These are phyloP conservation scores for Fraxinus sp. DNA, from an alignment of 305 asterid genomes.

Conservation along the genomic window DNA sequence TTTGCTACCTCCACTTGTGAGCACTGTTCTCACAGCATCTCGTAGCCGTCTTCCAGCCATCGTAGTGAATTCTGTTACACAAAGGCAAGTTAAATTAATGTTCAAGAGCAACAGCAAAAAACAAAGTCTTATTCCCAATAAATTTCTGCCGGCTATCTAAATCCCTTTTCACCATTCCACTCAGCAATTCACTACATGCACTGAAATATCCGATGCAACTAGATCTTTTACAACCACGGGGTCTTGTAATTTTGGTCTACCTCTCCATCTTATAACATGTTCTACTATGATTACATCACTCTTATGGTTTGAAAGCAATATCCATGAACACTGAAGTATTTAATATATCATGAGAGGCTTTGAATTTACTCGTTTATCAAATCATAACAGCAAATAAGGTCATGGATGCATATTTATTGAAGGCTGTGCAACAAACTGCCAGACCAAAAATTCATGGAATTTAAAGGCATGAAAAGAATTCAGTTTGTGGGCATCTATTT, in stretches of 20 bases:
- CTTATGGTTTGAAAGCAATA: background rate
- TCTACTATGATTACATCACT: background rate
- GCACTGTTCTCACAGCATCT: slow-evolving; percentile 70
- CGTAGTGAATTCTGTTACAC: slow-evolving; percentile 76
- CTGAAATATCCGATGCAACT: background rate
- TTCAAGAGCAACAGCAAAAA: background rate
- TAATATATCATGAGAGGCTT: background rate
- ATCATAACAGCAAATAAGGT: background rate
- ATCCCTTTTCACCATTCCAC: background rate
- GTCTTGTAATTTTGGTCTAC: background rate
- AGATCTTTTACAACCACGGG: background rate
- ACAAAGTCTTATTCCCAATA: background rate
- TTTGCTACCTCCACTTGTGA: slow-evolving; percentile 44
- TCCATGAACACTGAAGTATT: background rate
- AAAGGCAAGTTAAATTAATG: background rate
- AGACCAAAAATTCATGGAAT: slow-evolving; percentile 2
- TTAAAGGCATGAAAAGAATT: background rate
- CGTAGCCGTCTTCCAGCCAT: slow-evolving; percentile 99
- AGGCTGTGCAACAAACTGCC: slow-evolving; percentile 10
- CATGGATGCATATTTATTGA: background rate
- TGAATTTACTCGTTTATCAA: background rate
- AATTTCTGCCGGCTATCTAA: background rate
- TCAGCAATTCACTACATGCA: background rate
- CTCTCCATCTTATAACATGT: background rate
- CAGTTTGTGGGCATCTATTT: background rate